These are phyloP conservation scores for Escovopsis weberi DNA, from an alignment of 2,329 filamentous ascomycete genomes.

Conservation along the genomic window DNA sequence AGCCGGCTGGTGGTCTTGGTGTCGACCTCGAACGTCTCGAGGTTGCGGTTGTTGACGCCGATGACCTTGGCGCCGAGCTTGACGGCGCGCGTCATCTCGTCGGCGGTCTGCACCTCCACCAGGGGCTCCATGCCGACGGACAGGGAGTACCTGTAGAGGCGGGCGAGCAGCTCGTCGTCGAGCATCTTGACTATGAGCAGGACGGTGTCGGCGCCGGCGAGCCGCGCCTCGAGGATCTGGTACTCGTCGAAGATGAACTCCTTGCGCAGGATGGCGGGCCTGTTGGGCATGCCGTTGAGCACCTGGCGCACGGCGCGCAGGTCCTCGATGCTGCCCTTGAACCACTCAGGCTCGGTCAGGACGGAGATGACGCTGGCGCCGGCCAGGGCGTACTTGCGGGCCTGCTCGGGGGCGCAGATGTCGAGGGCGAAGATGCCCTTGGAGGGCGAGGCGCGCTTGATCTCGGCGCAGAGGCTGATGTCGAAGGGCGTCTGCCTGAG, in stretches of 20 bases:
- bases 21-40: slow-evolving; percentile 95
- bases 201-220: slow-evolving; percentile 89
- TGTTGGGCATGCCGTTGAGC: slow-evolving; percentile 79
- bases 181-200: slow-evolving; percentile 98
- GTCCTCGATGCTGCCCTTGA: slow-evolving; percentile 95
- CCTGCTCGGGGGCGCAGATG: slow-evolving; percentile 79
- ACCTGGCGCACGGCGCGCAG: slow-evolving; percentile 75
- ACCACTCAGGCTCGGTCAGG: slow-evolving; percentile 97
- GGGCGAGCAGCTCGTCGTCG: slow-evolving; percentile 54
- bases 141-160: slow-evolving; percentile 76
- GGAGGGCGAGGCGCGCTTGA: slow-evolving; percentile 90
- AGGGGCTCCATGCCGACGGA: slow-evolving; percentile 93
- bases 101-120: slow-evolving; percentile 88
- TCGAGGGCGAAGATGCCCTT: slow-evolving; percentile 87
- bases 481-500: slow-evolving; percentile 70
- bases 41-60: slow-evolving; percentile 93
- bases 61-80: slow-evolving; percentile 80
- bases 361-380: slow-evolving; percentile 96
- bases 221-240: slow-evolving; percentile 84
- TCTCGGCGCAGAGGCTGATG: slow-evolving; percentile 93
- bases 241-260: slow-evolving; percentile 98
- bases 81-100: slow-evolving; percentile 83
- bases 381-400: slow-evolving; percentile 78
- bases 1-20: slow-evolving; percentile 80
- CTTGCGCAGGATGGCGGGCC: slow-evolving; percentile 83